Evolutionary conservation across 148 eudicot genomes (phyloP), one percentile per base, ranked within the genome.

Genomic region (Selenicereus undatus): DNA sequence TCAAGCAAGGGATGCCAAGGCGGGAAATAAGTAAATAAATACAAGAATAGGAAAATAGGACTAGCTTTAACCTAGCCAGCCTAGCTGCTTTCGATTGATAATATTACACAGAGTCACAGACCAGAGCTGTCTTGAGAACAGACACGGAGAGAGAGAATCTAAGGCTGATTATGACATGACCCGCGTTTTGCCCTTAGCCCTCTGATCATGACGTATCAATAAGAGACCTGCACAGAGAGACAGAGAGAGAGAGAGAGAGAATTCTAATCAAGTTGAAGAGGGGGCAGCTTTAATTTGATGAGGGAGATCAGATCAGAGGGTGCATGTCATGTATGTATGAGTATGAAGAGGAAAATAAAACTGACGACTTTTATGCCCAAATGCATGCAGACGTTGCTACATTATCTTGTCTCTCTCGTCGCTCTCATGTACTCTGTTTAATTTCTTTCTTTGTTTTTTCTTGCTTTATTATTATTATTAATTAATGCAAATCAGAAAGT

Each of bases 151-250:
- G 60, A 79, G 42, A 83, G 88, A 81, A 89, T 83, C 87, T 85
- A 56, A 62, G 51, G 36, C 51, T 80, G 88, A 86, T 76, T 80
- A 77, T 56, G 91, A 89, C 88, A 71, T 84, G 83, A 84, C 78
- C 78, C 80, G 50, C 72, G 77, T 79, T 83, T 69, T 75, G 82
- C 76, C 30, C 65, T 73, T 52, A 68, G 76, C 71, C 58, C 77
- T 69, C 70, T 32, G 87, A 80, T 79, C 50, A 74, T 80, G 85
- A 80, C 82, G 76, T 85, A 30, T 89, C 82, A 80, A 30, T 89
- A 80, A 80, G 54, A 74, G 2, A 65, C 5, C 36, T 11, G 22
- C 12, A 14, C 13, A 20, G 43, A 70, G 42, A 30, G 72, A 69
- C 20, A 69, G 39, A 69, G 39, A 70, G 73, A 70, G 73, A 70